Percentiles rank a stretch among this genome's conserved stretches.
These are phyloP conservation scores for Canna indica DNA, from an alignment of 176 grass and related monocot species.

Conservation along the genomic window DNA sequence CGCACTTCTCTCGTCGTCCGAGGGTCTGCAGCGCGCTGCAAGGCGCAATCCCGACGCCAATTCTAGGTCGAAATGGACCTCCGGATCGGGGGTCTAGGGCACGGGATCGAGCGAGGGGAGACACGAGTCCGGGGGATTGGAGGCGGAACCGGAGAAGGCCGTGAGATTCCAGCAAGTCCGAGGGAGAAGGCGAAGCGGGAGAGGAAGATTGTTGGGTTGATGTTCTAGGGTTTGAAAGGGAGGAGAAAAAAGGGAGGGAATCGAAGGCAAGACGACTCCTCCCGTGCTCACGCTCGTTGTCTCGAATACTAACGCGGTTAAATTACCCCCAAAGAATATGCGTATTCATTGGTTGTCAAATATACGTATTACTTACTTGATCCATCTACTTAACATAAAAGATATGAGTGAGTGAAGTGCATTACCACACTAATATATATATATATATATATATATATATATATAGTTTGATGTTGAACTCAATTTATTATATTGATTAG, in stretches of 20 bases:
- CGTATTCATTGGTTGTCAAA: too few species aligned
- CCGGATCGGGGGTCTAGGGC: not conserved
- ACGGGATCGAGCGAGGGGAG: not conserved
- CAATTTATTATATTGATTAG: too few species aligned
- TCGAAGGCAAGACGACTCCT: not conserved
- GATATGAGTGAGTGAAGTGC: too few species aligned
- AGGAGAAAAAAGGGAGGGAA: not conserved
- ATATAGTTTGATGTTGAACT: too few species aligned
- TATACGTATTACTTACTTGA: too few species aligned
- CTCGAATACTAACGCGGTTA: not conserved
- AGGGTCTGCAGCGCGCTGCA: not conserved
- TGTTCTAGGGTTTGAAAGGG: conserved; percentile 1
- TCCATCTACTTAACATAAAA: too few species aligned
- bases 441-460: too few species aligned
- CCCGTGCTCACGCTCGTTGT: not conserved
- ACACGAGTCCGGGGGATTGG: not conserved
- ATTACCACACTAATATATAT: too few species aligned
- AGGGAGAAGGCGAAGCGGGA: not conserved
- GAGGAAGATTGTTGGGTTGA: not conserved
- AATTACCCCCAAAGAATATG: too few species aligned
- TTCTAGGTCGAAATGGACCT: not conserved
- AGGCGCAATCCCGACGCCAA: not conserved
- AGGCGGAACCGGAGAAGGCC: not conserved
- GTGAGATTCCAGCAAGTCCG: not conserved
- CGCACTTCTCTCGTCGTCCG: not conserved